phyloP scores from a whole-genome alignment of 208 protist species.

The Trypanosoma platydactyli region DNA sequence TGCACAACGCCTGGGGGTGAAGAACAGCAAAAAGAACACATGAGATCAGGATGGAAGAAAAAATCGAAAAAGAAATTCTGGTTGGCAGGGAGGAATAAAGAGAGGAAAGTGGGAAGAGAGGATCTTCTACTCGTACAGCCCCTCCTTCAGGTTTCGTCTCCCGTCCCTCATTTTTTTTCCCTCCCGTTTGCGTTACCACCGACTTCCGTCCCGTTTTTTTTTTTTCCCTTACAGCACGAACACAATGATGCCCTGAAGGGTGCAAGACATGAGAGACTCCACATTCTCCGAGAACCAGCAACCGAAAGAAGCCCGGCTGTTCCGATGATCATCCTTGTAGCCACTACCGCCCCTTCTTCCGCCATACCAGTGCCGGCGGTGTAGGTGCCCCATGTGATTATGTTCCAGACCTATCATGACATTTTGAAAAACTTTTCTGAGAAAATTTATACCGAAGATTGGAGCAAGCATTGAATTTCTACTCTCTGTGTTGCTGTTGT shows the following conservation, averaged over 20 bases:
- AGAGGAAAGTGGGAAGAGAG: too few species aligned
- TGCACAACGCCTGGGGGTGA: too few species aligned
- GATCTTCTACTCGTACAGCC: too few species aligned
- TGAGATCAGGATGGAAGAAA: too few species aligned
- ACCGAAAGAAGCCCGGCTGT: conserved; percentile 6
- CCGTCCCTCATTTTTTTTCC: too few species aligned
- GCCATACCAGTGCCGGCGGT: not conserved
- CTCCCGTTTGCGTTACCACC: too few species aligned
- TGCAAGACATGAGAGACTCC: conserved; percentile 12
- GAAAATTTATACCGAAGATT: conserved; percentile 4
- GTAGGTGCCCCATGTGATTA: not conserved
- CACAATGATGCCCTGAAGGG: conserved; percentile 24
- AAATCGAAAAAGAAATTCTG: too few species aligned
- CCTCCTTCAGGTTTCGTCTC: too few species aligned
- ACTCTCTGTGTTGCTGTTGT: not conserved
- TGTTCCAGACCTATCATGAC: not conserved
- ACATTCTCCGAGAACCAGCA: conserved; percentile 9
- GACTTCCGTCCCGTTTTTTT: not conserved
- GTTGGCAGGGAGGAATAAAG: too few species aligned
- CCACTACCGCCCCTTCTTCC: too few species aligned
- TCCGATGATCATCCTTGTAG: not conserved
- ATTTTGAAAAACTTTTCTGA: conserved; percentile 6
- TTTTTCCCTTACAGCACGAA: conserved; percentile 18
- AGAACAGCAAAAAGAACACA: too few species aligned
- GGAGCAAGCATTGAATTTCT: not conserved